A percentile compares a stretch with the other conserved stretches of the same genome.
Evolutionary conservation across 2,329 filamentous ascomycete species (phyloP).

Genomic region (Basipetospora chlamydospora): DNA sequence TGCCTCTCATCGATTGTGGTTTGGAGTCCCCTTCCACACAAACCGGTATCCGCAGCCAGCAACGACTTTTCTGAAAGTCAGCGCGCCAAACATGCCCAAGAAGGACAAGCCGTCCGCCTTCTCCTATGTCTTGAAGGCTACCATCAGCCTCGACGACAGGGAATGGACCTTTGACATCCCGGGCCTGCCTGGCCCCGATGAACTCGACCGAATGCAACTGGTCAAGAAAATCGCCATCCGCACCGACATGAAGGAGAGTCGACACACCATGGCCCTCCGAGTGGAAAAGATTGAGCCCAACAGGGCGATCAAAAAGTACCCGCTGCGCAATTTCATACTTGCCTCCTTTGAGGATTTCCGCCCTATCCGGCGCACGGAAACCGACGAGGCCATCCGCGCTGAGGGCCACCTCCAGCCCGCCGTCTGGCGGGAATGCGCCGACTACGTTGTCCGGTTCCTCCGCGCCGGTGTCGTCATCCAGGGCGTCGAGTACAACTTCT

Average conservation of each 20-base stretch:
- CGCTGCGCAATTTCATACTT: neutral
- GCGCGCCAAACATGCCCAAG: neutral
- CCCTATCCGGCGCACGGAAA: neutral
- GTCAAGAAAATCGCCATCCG: neutral
- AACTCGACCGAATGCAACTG: neutral
- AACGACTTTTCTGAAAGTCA: neutral
- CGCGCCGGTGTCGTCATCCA: slow-evolving; percentile 19
- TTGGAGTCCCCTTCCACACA: no score
- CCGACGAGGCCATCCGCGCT: neutral
- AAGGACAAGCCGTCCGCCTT: neutral
- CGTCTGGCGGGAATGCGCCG: slow-evolving; percentile 18
- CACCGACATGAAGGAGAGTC: neutral
- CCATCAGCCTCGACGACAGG: neutral
- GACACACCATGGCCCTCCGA: neutral
- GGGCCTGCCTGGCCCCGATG: neutral
- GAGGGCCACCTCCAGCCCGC: slow-evolving; percentile 11
- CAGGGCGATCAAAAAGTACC: neutral
- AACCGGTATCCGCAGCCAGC: no score
- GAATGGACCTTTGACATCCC: neutral
- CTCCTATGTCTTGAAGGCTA: neutral
- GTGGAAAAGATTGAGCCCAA: neutral
- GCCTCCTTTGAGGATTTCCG: neutral
- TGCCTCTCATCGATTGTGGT: no score
- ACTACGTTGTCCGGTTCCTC: slow-evolving; percentile 21
- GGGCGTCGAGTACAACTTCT: slow-evolving; percentile 23